Conservation (phyloP, 495 filamentous ascomycete genomes). For the Platismatia glauca region DNA sequence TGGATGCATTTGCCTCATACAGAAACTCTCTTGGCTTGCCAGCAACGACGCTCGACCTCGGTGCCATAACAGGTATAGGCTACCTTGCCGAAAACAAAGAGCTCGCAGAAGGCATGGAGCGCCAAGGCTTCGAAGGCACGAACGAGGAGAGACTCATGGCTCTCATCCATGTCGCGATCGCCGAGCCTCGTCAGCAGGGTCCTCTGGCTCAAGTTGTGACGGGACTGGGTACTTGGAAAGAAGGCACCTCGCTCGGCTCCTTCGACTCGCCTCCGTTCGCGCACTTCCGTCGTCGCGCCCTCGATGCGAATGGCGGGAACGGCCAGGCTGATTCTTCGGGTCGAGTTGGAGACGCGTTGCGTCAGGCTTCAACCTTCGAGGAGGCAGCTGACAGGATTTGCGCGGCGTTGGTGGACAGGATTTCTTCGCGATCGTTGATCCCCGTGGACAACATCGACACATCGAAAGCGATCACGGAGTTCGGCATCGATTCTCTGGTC, state of each 20-base stretch:
- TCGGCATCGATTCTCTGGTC: slow-evolving; percentile 35
- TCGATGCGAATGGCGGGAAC: too few species aligned
- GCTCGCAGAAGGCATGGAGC: neutral
- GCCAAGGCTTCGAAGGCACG: slow-evolving; percentile 1
- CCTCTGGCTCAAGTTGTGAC: neutral
- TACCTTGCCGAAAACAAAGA: slow-evolving; percentile 19
- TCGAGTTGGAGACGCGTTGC: too few species aligned
- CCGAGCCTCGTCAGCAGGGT: neutral
- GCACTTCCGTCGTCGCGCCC: too few species aligned
- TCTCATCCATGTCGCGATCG: slow-evolving; percentile 4
- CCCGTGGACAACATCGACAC: slow-evolving; percentile 5
- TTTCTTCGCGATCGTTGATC: neutral
- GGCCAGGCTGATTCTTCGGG: too few species aligned
- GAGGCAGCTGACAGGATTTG: too few species aligned
- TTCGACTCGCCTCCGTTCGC: too few species aligned
- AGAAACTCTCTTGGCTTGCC: slow-evolving; percentile 13
- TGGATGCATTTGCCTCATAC: slow-evolving; percentile 23
- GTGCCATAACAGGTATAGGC: slow-evolving; percentile 25
- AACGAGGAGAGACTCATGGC: slow-evolving; percentile 1
- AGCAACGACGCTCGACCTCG: slow-evolving; percentile 24
- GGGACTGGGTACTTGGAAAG: too few species aligned
- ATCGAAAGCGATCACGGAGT: slow-evolving; percentile 22
- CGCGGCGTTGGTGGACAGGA: neutral
- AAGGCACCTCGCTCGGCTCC: too few species aligned
- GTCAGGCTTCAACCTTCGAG: too few species aligned